Evolutionary conservation across 441 rosid species (phyloP), one percentile per base, ranked within the genome.

Genomic region (Cnidoscolus chayamansa): DNA sequence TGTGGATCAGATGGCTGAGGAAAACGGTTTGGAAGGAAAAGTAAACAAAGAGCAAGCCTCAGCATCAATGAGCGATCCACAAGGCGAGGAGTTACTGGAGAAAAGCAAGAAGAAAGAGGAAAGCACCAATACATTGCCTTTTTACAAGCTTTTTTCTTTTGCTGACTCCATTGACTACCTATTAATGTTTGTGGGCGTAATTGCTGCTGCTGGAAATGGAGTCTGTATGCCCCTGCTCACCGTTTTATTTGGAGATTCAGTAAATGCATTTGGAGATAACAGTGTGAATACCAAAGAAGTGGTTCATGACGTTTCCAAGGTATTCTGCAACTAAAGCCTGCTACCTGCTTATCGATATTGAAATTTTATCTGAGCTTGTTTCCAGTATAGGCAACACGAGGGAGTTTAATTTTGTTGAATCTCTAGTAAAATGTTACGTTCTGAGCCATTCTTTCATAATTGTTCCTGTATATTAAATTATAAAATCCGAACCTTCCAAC

Each of bases 101-200:
- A 25, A 76, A 55, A 54, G 35, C 53, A 57, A 76, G 72, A 65
- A 76, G 63, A 61, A 73, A 59, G 64, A 65, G 17, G 66, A 71
- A 40, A 65, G 13, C 59, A 69, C 68, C 30, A 59, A 66, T 4
- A 9, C 68, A 48, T 60, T 85, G 32, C 81, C 86, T 2, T 74
- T 48, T 75, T 72, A 75, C 78, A 81, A 75, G 81, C 84, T 87
- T 57, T 86, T 84, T 75, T 72, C 84, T 7, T 87, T 84, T 47
- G 87, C 88, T 0, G 79, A 86, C 55, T 32, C 81, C 17, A 45
- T 58, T 1, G 85, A 86, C 75, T 67, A 69, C 67, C 19, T 70
- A 20, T 70, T 87, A 43, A 87, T 84, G 88, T 17, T 67, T 61
- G n/a, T 86, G 0, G 89, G 86, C 47, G 72, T 87, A 58, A 63